Percentiles rank a stretch among this genome's conserved stretches.
Conservation (phyloP, 495 filamentous ascomycete species). For the Saxispiralis lemnorum region DNA sequence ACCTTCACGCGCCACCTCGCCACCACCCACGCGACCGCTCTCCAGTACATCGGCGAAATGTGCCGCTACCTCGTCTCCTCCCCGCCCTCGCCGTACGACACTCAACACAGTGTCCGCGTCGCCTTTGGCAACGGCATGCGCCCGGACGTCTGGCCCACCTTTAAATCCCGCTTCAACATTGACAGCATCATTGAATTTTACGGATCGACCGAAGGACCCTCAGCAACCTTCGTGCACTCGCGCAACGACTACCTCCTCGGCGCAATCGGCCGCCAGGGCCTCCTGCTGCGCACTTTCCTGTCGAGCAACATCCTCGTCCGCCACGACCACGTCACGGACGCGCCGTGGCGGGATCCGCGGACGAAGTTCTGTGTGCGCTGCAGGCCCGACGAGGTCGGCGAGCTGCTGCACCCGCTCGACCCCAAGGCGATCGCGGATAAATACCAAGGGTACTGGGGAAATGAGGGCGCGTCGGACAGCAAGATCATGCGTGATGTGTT, state of each 20-base stretch:
- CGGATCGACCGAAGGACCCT: constrained; percentile 63
- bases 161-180: constrained; percentile 78
- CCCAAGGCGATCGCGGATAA: constrained; percentile 39
- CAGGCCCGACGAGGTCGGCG: constrained; percentile 49
- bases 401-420: constrained; percentile 62
- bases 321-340: constrained; percentile 54
- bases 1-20: constrained; percentile 72
- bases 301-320: constrained; percentile 38
- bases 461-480: constrained; percentile 45
- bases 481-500: constrained; percentile 59
- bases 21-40: constrained; percentile 52
- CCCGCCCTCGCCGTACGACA: constrained; percentile 55
- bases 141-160: constrained; percentile 77
- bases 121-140: constrained; percentile 86
- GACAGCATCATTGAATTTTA: constrained; percentile 77
- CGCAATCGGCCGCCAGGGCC: constrained; percentile 64
- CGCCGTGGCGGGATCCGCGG: constrained; percentile 49
- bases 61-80: constrained; percentile 74
- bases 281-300: constrained; percentile 28
- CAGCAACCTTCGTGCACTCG: constrained; percentile 56
- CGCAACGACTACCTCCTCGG: constrained; percentile 60
- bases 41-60: constrained; percentile 94
- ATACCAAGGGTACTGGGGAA: constrained; percentile 53
- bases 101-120: constrained; percentile 55
- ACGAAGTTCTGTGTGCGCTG: constrained; percentile 55